A percentile compares a stretch with the other conserved stretches of the same genome.
These are phyloP conservation scores for Beauveria caledonica DNA, from an alignment of 2,329 filamentous ascomycete genomes.

Conservation along the genomic window DNA sequence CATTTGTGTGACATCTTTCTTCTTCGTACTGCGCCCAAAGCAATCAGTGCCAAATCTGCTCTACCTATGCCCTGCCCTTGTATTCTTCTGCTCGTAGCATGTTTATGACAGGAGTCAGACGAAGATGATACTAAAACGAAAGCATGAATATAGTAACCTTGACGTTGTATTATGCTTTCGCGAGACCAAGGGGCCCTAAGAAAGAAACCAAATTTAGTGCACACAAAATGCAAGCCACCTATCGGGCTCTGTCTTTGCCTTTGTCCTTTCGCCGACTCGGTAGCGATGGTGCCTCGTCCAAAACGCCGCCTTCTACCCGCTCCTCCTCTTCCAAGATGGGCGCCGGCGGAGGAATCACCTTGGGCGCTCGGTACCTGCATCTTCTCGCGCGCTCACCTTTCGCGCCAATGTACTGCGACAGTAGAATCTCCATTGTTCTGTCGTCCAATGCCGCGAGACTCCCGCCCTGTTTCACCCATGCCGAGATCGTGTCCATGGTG, in stretches of 20 bases:
- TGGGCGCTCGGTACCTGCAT: background rate
- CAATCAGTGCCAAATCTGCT: background rate
- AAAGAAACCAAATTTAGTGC: too few species aligned
- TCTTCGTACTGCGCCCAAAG: too few species aligned
- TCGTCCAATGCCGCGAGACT: background rate
- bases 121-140: background rate
- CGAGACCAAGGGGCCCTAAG: too few species aligned
- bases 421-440: background rate
- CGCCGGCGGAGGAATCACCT: background rate
- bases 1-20: background rate
- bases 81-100: too few species aligned
- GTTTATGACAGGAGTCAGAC: background rate
- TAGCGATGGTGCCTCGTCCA: background rate
- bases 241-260: background rate
- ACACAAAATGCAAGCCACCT: background rate
- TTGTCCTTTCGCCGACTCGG: background rate
- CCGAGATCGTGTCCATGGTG: background rate
- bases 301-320: background rate
- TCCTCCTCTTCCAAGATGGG: slow-evolving; percentile 3
- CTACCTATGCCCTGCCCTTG: background rate
- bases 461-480: background rate
- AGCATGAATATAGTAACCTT: too few species aligned
- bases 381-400: background rate
- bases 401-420: background rate
- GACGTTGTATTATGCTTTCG: background rate